phyloP scores from a whole-genome alignment of 768 basidiomycete genomes.

The Cubamyces lactineus region DNA sequence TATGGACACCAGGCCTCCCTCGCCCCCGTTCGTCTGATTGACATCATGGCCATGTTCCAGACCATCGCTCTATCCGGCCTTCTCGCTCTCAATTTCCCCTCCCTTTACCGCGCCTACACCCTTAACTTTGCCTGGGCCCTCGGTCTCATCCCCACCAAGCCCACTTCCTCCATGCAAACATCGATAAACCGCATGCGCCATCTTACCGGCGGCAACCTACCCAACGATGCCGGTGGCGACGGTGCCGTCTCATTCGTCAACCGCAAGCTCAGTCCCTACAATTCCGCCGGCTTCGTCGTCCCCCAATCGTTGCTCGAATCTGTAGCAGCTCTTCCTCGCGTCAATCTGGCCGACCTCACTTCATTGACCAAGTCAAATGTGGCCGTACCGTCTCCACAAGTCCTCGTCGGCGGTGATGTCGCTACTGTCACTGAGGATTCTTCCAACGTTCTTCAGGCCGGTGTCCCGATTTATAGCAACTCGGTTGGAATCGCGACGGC shows the following conservation, averaged over 20 bases:
- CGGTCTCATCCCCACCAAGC: conserved; percentile 64
- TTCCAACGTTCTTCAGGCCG: conserved; percentile 72
- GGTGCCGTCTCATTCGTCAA: conserved; percentile 79
- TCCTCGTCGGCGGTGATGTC: conserved; percentile 44
- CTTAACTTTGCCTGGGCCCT: conserved; percentile 91
- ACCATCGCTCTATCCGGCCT: conserved; percentile 79
- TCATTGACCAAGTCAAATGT: not conserved
- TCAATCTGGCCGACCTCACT: conserved; percentile 21
- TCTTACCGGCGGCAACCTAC: conserved; percentile 76
- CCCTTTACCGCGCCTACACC: conserved; percentile 77
- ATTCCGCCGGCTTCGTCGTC: conserved; percentile 34
- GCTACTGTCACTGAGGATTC: conserved; percentile 67
- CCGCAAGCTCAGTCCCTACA: conserved; percentile 81
- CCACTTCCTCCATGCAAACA: conserved; percentile 63
- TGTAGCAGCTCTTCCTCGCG: conserved; percentile 25
- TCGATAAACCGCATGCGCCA: conserved; percentile 85
- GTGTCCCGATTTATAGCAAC: conserved; percentile 82
- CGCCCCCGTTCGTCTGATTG: conserved; percentile 77
- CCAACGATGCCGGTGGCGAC: conserved; percentile 52
- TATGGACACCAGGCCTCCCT: conserved; percentile 59
- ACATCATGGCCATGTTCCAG: conserved; percentile 84
- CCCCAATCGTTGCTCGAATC: conserved; percentile 17
- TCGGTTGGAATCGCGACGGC: conserved; percentile 77
- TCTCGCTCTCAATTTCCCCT: conserved; percentile 86
- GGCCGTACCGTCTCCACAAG: not conserved